These are phyloP conservation scores for Ogataea paraovalis DNA, from an alignment of 805 yeast genomes.

Conservation along the genomic window DNA sequence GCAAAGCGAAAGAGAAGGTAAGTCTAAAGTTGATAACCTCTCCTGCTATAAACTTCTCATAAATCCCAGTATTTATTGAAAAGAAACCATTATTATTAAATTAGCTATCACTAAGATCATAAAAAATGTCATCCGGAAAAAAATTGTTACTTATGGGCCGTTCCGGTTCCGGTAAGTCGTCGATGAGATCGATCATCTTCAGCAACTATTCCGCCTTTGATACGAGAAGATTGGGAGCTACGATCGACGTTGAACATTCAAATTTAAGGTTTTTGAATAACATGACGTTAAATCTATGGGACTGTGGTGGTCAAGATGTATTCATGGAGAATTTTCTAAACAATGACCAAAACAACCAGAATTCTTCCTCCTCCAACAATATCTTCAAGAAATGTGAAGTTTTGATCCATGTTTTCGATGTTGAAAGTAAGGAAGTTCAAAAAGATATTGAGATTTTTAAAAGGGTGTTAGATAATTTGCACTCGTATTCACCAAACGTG, in stretches of 20 bases:
- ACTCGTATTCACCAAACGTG: slow-evolving; percentile 83
- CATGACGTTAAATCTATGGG: slow-evolving; percentile 95
- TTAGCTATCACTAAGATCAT: not conserved
- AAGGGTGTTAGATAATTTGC: slow-evolving; percentile 74
- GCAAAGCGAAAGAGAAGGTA: not conserved
- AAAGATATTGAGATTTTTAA: slow-evolving; percentile 92
- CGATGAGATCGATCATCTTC: slow-evolving; percentile 95
- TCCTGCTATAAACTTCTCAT: too few species aligned
- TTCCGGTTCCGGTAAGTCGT: slow-evolving; percentile 94
- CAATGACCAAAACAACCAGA: slow-evolving; percentile 4
- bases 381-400: slow-evolving; percentile 95
- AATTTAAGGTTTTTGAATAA: slow-evolving; percentile 89
- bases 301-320: slow-evolving; percentile 97
- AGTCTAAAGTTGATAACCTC: too few species aligned
- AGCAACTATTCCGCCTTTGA: slow-evolving; percentile 96
- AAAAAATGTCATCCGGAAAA: slow-evolving; percentile 38
- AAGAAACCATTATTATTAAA: too few species aligned
- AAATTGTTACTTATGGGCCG: slow-evolving; percentile 79
- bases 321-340: slow-evolving; percentile 84
- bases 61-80: too few species aligned
- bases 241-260: slow-evolving; percentile 97
- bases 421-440: slow-evolving; percentile 84
- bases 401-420: slow-evolving; percentile 92
- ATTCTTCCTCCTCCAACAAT: slow-evolving; percentile 65
- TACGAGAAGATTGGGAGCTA: slow-evolving; percentile 92